Conservation (phyloP, 768 basidiomycete genomes). For the Hebeloma cylindrosporum region DNA sequence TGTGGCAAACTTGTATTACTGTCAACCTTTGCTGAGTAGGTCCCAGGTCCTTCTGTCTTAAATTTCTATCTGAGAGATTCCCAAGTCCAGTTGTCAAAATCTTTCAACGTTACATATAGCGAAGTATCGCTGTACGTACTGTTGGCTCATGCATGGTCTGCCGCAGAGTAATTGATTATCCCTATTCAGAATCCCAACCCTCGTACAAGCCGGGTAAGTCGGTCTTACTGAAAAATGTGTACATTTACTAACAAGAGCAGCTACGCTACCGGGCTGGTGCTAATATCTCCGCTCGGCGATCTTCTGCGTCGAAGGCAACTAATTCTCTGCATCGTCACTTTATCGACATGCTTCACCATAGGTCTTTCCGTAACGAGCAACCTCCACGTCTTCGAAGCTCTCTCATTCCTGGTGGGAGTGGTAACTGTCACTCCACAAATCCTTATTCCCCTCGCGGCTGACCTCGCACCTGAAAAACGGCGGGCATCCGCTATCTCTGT, state of each 20-base stretch:
- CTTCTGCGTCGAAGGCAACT: constrained; percentile 75
- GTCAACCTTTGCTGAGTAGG: constrained; percentile 75
- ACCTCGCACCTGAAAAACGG: constrained; percentile 73
- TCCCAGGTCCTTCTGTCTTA: constrained; percentile 12
- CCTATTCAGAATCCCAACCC: constrained; percentile 54
- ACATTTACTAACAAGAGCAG: constrained; percentile 31
- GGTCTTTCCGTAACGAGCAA: constrained; percentile 65
- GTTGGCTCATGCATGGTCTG: background rate
- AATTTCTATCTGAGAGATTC: background rate
- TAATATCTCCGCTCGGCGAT: constrained; percentile 84
- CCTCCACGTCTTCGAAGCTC: constrained; percentile 58
- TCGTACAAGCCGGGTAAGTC: constrained; percentile 64
- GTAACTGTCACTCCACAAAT: constrained; percentile 77
- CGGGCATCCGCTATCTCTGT: constrained; percentile 78
- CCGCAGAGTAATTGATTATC: background rate
- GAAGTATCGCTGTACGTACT: constrained; percentile 38
- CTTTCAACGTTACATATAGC: constrained; percentile 38
- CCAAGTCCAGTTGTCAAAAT: constrained; percentile 41
- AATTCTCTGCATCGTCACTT: constrained; percentile 53
- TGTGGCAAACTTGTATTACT: constrained; percentile 81
- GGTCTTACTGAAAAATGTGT: background rate
- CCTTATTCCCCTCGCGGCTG: constrained; percentile 75
- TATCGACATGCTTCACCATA: constrained; percentile 62
- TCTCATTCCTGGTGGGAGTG: constrained; percentile 72
- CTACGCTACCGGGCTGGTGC: constrained; percentile 69